Evolutionary conservation across 2,329 filamentous ascomycete species (phyloP), one percentile per base, ranked within the genome.

Genomic region (Clonostachys rosea): DNA sequence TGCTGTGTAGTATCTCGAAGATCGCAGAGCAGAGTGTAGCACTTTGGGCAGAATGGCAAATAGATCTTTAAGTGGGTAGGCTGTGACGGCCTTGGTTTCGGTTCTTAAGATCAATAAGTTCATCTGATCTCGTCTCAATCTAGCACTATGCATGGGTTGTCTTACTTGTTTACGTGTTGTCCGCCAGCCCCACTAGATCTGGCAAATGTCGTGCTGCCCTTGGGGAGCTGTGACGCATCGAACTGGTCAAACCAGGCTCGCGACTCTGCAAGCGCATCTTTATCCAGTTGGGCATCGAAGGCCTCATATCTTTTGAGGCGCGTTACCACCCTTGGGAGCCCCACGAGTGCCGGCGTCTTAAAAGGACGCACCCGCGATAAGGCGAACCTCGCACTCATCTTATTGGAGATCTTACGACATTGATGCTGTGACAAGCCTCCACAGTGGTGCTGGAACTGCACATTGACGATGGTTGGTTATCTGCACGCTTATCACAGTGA

Each of bases 101-200:
- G 79, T 83, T 50, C 79, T 83, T 53, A 40, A 34, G 11, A 11
- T 30, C 24, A 33, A 40, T 46, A 17, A 36, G 34, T 5, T 33
- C 60, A 66, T 44, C 45, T 75, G 73, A 34, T 75, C 72, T 54
- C 75, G 71, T 51, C 76, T 73, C 73, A 1, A 73, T 71, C 0
- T 72, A 45, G 12, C 6, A 17, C 17, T 34, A 13, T n/a, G 17
- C 16, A 18, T 37, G 34, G n/a, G 34, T n/a, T n/a, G 4, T 30
- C 73, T 50, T 56, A 83, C 79, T 83, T 83, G 57, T 83, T 83
- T 34, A 83, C 79, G 56, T 83, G 78, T 54, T 83, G 79, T 3
- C 79, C 79, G 12, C 79, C 79, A 3, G 79, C 79, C 0, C 79
- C 79, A 53, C 78, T 81, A 4, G 79, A 82, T n/a, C 79, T 70